Evolutionary conservation across 768 basidiomycete species (phyloP), one percentile per base, ranked within the genome.

Genomic region (Dictyophora rubrovolvata): DNA sequence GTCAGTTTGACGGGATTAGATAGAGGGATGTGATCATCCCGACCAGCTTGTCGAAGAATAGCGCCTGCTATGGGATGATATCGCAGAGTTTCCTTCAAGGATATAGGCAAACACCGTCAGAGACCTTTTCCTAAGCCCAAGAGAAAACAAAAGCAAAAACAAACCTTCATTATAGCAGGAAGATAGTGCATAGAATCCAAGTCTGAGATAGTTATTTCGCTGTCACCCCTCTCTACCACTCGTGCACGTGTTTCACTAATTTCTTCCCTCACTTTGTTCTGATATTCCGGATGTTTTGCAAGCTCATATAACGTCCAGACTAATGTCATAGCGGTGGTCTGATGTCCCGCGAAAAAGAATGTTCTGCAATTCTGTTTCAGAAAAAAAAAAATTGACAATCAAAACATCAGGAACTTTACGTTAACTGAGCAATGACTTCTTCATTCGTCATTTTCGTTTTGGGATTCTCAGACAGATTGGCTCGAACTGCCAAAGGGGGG

Each of bases 371-470:
- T 14, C 48, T 49, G 2, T 49, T 59, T 48, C 17, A 49, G 48
- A 28, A 2, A 23, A 34, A 14, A 20, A 50, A 2, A 28, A 2
- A 3, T 28, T 28, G 28, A 34, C 21, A 22, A 51, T 4, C 4
- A 2, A 34, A 51, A 51, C 21, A 51, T 60, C 59, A 9, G 59
- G 47, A 21, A 60, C 10, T 63, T 61, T 47, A 70, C 68, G 65
- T 66, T 51, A 72, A 68, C 62, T 73, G 70, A 5, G 69, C 66
- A 9, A 70, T 58, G 47, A 72, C 69, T 57, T 73, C 72, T 20
- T 54, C 60, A n/a, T 73, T 66, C 14, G 61, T 68, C 35, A 73
- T 54, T 14, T 62, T 65, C 34, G 63, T 65, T 54, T 68, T 65
- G 9, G 66, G 62, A 52, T 72, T 63, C 55, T 69, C 68, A 10